These are phyloP conservation scores for Blastocystis sp. DNA, from an alignment of 352 stramenopile genomes.

Conservation along the genomic window DNA sequence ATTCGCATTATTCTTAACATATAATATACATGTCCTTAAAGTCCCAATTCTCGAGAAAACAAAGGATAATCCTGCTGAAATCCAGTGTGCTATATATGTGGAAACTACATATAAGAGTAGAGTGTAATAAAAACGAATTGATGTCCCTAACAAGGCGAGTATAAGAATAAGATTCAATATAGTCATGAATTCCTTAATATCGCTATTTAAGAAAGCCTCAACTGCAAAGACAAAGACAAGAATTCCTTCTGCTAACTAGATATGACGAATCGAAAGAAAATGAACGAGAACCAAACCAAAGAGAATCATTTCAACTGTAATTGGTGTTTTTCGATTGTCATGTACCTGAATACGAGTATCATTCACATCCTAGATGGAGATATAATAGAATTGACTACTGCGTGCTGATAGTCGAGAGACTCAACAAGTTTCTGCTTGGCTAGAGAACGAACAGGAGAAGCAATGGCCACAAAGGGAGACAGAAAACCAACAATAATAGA, in stretches of 20 bases:
- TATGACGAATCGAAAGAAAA: background rate
- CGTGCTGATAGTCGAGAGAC: conserved; percentile 29
- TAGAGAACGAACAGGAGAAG: background rate
- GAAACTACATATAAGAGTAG: background rate
- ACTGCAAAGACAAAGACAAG: conserved; percentile 46
- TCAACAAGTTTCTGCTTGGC: conserved; percentile 1
- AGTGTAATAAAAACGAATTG: conserved; percentile 2
- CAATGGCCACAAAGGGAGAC: conserved; percentile 3
- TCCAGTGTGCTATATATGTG: conserved; percentile 5
- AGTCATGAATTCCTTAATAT: conserved; percentile 8
- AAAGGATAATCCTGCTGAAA: background rate
- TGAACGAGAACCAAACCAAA: conserved; percentile 14
- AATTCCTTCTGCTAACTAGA: background rate
- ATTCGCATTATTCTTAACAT: conserved; percentile 23
- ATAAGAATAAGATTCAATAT: conserved; percentile 60
- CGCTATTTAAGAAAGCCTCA: conserved; percentile 36
- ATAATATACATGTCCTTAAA: background rate
- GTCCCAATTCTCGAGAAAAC: background rate
- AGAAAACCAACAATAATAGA: conserved; percentile 13
- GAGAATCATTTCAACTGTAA: conserved; percentile 53
- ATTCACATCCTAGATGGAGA: background rate
- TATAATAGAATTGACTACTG: background rate
- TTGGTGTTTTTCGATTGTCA: conserved; percentile 59
- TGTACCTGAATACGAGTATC: conserved; percentile 25
- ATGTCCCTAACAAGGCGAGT: background rate